Conservation (phyloP, 768 basidiomycete species). For the Auricularia sp. region DNA sequence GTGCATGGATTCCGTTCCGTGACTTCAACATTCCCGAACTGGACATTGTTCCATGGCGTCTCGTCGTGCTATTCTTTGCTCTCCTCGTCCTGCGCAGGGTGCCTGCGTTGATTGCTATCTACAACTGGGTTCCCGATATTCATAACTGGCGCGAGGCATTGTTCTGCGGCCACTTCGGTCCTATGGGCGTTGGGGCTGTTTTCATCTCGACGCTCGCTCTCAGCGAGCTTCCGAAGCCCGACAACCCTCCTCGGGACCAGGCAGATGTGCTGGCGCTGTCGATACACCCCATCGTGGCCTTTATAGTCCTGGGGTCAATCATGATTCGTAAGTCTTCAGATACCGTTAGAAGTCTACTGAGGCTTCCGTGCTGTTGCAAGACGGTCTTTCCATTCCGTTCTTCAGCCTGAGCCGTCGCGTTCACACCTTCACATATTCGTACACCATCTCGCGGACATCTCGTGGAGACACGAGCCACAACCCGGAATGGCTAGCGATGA, state of each 20-base stretch:
- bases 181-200: constrained; percentile 74
- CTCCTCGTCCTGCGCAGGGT: constrained; percentile 73
- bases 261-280: constrained; percentile 61
- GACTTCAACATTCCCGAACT: constrained; percentile 39
- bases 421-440: background rate
- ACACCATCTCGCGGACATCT: background rate
- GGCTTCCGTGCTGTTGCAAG: background rate
- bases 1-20: constrained; percentile 62
- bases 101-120: constrained; percentile 65
- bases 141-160: constrained; percentile 73
- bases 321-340: constrained; percentile 51
- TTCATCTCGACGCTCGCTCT: constrained; percentile 76
- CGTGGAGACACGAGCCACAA: background rate
- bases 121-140: constrained; percentile 83
- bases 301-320: constrained; percentile 80
- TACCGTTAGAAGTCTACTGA: background rate
- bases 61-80: constrained; percentile 53
- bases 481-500: background rate
- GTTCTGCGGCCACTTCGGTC: constrained; percentile 49
- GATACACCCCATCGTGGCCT: constrained; percentile 77
- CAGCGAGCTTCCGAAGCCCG: constrained; percentile 46
- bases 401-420: background rate
- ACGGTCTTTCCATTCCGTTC: background rate
- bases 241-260: constrained; percentile 51
- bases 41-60: constrained; percentile 58